Conservation (phyloP, 139 green algal species). For the Chlorella sp. region DNA sequence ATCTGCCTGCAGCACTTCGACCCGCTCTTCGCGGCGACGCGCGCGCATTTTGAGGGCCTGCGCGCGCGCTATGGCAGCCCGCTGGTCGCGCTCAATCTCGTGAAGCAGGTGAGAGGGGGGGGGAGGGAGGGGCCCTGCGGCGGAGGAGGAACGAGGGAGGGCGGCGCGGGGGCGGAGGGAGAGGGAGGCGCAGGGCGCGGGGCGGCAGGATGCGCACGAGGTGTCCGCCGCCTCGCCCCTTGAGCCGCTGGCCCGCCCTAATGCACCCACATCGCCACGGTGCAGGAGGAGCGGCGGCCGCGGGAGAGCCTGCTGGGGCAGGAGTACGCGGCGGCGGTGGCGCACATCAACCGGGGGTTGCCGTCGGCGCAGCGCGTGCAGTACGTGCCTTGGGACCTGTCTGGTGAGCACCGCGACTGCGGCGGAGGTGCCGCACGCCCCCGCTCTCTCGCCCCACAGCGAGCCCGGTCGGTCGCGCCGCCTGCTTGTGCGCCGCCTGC, state of each 20-base stretch:
- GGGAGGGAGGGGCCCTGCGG: too few species aligned
- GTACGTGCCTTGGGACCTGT: slow-evolving; percentile 83
- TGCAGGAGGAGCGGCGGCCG: slow-evolving; percentile 69
- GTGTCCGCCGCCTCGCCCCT: too few species aligned
- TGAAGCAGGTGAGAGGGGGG: slow-evolving; percentile 79
- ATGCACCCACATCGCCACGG: too few species aligned
- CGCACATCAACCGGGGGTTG: slow-evolving; percentile 74
- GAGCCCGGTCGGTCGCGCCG: too few species aligned
- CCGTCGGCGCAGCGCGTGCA: slow-evolving; percentile 29
- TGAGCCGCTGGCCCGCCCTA: too few species aligned
- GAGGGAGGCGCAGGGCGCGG: too few species aligned
- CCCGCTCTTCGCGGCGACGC: slow-evolving; percentile 73
- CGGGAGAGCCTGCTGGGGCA: slow-evolving; percentile 84
- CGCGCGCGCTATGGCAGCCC: slow-evolving; percentile 79
- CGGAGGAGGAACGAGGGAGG: too few species aligned
- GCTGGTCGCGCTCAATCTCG: slow-evolving; percentile 88
- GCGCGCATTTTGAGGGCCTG: slow-evolving; percentile 47
- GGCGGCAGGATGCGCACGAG: too few species aligned
- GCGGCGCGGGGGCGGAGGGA: too few species aligned
- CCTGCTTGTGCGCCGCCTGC: not conserved
- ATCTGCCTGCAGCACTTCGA: slow-evolving; percentile 85
- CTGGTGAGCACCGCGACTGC: too few species aligned
- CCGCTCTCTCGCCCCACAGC: too few species aligned
- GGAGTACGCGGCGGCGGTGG: slow-evolving; percentile 78
- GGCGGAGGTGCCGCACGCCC: too few species aligned